Evolutionary conservation across 2,329 filamentous ascomycete species (phyloP).

Genomic region (Pseudocercospora macadamiae): DNA sequence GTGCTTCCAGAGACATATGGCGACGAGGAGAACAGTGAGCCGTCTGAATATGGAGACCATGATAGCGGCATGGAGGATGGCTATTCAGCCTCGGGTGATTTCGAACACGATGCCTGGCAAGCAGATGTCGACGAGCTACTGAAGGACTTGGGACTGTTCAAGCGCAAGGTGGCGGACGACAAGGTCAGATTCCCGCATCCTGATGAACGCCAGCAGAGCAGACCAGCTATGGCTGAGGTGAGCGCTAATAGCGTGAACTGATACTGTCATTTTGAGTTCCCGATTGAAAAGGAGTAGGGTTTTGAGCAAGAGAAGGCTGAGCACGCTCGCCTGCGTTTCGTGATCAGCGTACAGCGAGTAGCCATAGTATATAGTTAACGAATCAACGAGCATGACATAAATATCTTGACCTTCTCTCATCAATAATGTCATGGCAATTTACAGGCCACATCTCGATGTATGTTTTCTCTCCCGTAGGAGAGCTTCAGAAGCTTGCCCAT

Average conservation of each 20-base stretch:
- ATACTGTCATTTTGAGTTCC: background rate
- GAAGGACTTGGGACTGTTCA: conserved; percentile 77
- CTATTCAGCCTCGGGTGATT: conserved; percentile 52
- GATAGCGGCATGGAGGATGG: conserved; percentile 58
- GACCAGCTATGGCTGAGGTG: conserved; percentile 3
- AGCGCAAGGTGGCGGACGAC: conserved; percentile 84
- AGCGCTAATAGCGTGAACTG: conserved; percentile 7
- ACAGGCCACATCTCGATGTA: too few relatives aligned
- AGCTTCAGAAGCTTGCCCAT: too few relatives aligned
- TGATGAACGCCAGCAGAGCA: background rate
- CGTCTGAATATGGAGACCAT: conserved; percentile 60
- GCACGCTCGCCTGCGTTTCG: background rate
- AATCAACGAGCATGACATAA: background rate
- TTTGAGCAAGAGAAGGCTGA: background rate
- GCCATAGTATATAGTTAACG: conserved; percentile 9
- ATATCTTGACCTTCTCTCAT: too few relatives aligned
- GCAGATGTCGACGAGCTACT: conserved; percentile 84
- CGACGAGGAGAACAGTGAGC: conserved; percentile 36
- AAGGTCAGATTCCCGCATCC: conserved; percentile 60
- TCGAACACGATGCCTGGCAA: conserved; percentile 58
- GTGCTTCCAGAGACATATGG: conserved; percentile 53
- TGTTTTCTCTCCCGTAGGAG: too few relatives aligned
- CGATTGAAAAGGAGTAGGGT: background rate
- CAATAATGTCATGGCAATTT: too few relatives aligned
- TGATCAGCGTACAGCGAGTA: conserved; percentile 7